These are phyloP conservation scores for Lactarius vividus DNA, from an alignment of 768 basidiomycete species.

Conservation along the genomic window DNA sequence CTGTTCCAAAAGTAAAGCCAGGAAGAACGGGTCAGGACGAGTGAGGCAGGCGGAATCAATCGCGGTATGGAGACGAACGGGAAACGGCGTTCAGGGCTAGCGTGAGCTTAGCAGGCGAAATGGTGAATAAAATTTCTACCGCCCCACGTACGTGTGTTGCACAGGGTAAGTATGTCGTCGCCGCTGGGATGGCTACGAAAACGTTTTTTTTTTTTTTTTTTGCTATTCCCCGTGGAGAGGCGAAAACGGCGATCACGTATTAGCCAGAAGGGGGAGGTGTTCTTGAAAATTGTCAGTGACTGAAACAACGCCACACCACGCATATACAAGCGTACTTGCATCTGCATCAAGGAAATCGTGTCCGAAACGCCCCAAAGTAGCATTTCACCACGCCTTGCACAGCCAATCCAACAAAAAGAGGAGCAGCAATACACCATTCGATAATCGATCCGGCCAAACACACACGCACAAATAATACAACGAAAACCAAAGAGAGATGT, in stretches of 20 bases:
- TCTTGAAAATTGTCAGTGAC: background rate
- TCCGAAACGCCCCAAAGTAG: slow-evolving; percentile 7
- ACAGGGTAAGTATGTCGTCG: background rate
- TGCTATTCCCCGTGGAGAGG: background rate
- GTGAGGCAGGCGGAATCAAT: slow-evolving; percentile 2
- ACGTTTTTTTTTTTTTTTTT: background rate
- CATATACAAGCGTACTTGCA: slow-evolving; percentile 1
- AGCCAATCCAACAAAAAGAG: background rate
- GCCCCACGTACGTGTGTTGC: background rate
- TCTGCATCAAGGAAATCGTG: background rate
- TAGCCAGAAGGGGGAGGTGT: background rate
- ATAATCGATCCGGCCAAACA: background rate
- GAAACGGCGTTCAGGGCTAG: slow-evolving; percentile 6
- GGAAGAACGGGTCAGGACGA: background rate
- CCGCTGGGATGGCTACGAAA: background rate
- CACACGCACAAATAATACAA: slow-evolving; percentile 1
- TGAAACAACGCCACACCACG: background rate
- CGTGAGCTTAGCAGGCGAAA: background rate
- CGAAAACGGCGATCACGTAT: background rate
- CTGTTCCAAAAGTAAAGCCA: background rate
- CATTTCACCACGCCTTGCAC: slow-evolving; percentile 1
- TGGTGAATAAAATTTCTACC: slow-evolving; percentile 8
- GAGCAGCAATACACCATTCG: background rate
- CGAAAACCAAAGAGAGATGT: slow-evolving; percentile 36
- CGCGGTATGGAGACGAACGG: background rate